Percentiles rank a stretch among this genome's conserved stretches.
phyloP scores from a whole-genome alignment of 2,329 filamentous ascomycete species.

The Ustilaginoidea virens region DNA sequence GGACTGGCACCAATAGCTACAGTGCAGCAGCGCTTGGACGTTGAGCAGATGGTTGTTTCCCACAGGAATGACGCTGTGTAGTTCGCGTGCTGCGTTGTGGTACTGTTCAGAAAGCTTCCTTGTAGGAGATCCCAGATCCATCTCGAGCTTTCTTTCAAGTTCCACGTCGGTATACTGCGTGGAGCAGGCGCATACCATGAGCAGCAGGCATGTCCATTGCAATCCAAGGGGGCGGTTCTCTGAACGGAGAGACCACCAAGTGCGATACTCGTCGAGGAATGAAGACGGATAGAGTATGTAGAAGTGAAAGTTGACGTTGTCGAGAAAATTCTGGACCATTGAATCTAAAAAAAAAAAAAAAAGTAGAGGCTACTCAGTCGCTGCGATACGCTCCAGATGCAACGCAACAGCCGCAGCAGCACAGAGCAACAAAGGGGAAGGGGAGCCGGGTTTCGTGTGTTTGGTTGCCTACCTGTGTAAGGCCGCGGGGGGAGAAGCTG shows the following conservation, averaged over 20 bases:
- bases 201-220: constrained; percentile 22
- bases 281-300: constrained; percentile 21
- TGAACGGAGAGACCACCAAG: constrained; percentile 18
- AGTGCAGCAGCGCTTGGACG: constrained; percentile 21
- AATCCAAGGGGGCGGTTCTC: constrained; percentile 16
- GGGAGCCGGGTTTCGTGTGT: too few relatives aligned
- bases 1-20: constrained; percentile 22
- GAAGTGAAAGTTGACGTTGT: constrained; percentile 22
- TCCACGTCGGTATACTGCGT: constrained; percentile 17
- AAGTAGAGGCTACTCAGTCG: neutral
- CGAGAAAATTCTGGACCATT: constrained; percentile 22
- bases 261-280: constrained; percentile 20
- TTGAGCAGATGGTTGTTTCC: constrained; percentile 17
- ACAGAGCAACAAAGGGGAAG: too few relatives aligned
- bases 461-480: constrained; percentile 21
- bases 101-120: constrained; percentile 16
- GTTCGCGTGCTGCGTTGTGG: constrained; percentile 17
- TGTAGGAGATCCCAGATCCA: constrained; percentile 14
- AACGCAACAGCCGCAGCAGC: too few relatives aligned
- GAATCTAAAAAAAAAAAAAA: constrained; percentile 12
- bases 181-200: constrained; percentile 22
- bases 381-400: too few relatives aligned
- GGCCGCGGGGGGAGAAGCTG: constrained; percentile 16
- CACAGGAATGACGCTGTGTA: constrained; percentile 17
- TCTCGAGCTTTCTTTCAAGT: constrained; percentile 15